Percentiles rank a stretch among this genome's conserved stretches.
These are phyloP conservation scores for Claviceps pusilla DNA, from an alignment of 2,329 filamentous ascomycete species.

Conservation along the genomic window DNA sequence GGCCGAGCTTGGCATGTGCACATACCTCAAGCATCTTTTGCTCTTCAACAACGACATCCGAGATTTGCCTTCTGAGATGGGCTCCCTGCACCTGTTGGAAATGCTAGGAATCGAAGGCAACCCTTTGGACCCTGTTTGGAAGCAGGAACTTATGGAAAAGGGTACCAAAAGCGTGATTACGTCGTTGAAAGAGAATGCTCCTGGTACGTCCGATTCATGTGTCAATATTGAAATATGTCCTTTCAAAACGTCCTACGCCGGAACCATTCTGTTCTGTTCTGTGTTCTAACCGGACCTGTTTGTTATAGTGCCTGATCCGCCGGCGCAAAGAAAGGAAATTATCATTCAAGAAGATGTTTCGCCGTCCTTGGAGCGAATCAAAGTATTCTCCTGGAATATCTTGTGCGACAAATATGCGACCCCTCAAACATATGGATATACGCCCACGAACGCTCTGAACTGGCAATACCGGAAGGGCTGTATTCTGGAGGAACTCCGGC, in stretches of 20 bases:
- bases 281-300: conserved; percentile 9
- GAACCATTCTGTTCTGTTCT: background rate
- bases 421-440: conserved; percentile 73
- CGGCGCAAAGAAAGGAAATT: conserved; percentile 61
- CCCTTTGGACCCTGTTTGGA: conserved; percentile 59
- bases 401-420: conserved; percentile 90
- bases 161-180: conserved; percentile 77
- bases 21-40: conserved; percentile 70
- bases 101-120: conserved; percentile 88
- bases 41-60: conserved; percentile 84
- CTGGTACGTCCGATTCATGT: conserved; percentile 42
- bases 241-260: too few species aligned
- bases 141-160: conserved; percentile 70
- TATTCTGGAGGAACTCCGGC: conserved; percentile 68
- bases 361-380: conserved; percentile 52
- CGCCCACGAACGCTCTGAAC: conserved; percentile 60
- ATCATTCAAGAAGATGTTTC: conserved; percentile 56
- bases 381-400: conserved; percentile 87
- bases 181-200: conserved; percentile 68
- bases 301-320: conserved; percentile 56
- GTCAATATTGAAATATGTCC: background rate
- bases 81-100: conserved; percentile 76
- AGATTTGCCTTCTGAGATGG: conserved; percentile 70
- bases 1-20: conserved; percentile 90
- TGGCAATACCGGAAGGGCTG: conserved; percentile 79